These are phyloP conservation scores for Lactarius hatsudake DNA, from an alignment of 768 basidiomycete genomes.

Conservation along the genomic window DNA sequence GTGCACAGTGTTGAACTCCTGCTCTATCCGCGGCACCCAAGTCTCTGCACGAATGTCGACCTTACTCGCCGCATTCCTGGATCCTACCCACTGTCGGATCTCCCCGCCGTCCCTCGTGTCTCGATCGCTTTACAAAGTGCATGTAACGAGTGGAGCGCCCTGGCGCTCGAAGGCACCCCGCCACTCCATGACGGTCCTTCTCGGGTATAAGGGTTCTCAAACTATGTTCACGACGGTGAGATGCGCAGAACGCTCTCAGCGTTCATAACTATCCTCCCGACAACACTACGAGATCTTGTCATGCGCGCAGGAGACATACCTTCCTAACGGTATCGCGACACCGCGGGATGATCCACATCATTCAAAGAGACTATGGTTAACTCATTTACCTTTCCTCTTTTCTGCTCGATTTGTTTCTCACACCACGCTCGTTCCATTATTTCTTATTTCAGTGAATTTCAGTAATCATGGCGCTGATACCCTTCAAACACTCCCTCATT, in stretches of 20 bases:
- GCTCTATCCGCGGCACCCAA: conserved; percentile 4
- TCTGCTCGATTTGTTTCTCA: conserved; percentile 1
- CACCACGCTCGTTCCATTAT: not conserved
- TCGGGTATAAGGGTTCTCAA: not conserved
- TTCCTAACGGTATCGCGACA: conserved; percentile 5
- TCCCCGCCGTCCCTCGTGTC: not conserved
- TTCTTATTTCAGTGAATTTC: conserved; percentile 7
- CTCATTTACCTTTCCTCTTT: not conserved
- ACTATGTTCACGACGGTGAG: not conserved
- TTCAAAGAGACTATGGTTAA: not conserved
- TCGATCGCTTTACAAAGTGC: conserved; percentile 1
- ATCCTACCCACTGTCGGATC: conserved; percentile 17
- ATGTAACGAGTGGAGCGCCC: conserved; percentile 2
- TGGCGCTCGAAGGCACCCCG: conserved; percentile 14
- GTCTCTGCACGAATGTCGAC: not conserved
- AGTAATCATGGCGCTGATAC: conserved; percentile 1
- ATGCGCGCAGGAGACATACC: conserved; percentile 6
- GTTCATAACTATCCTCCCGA: conserved; percentile 14
- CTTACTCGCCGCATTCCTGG: conserved; percentile 18
- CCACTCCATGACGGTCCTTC: not conserved
- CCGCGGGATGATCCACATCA: not conserved
- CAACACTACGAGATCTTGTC: conserved; percentile 18
- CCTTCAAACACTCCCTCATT: conserved; percentile 6
- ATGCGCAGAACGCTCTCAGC: not conserved
- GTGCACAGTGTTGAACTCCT: conserved; percentile 13